A percentile compares a stretch with the other conserved stretches of the same genome.
Evolutionary conservation across 768 basidiomycete genomes (phyloP).

Genomic region (Astraeus odoratus): DNA sequence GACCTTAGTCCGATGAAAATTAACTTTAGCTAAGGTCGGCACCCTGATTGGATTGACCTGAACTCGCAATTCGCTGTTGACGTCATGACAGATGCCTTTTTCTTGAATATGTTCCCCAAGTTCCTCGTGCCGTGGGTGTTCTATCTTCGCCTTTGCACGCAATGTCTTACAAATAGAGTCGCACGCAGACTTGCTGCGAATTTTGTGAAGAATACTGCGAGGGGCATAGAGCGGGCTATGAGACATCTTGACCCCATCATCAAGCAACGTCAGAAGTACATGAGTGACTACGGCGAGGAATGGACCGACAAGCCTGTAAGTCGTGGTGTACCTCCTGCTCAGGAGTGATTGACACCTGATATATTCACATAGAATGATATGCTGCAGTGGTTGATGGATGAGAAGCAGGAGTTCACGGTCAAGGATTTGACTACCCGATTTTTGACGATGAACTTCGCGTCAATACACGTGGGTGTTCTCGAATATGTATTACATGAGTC

Average conservation of each 20-base stretch:
- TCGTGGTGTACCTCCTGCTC: conserved; percentile 2
- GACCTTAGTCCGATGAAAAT: background rate
- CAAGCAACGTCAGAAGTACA: conserved; percentile 19
- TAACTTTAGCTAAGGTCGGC: conserved; percentile 25
- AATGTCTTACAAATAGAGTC: background rate
- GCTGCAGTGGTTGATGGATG: background rate
- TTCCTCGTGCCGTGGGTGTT: conserved; percentile 26
- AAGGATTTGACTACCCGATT: background rate
- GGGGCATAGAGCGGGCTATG: conserved; percentile 4
- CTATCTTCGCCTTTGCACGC: background rate
- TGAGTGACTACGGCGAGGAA: conserved; percentile 18
- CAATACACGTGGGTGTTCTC: conserved; percentile 14
- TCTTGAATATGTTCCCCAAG: conserved; percentile 26
- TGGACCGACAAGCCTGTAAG: conserved; percentile 30
- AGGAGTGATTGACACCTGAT: background rate
- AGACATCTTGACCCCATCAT: conserved; percentile 24
- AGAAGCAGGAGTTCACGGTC: background rate
- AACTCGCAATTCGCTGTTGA: conserved; percentile 26
- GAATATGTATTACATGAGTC: background rate
- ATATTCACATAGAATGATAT: background rate
- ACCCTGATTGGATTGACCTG: conserved; percentile 30
- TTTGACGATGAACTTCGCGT: background rate
- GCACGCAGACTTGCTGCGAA: conserved; percentile 11
- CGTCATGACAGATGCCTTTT: conserved; percentile 11
- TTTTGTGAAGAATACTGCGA: conserved; percentile 8